A percentile compares a stretch with the other conserved stretches of the same genome.
These are phyloP conservation scores for Akanthomyces lecanii DNA, from an alignment of 2,329 filamentous ascomycete species.

Conservation along the genomic window DNA sequence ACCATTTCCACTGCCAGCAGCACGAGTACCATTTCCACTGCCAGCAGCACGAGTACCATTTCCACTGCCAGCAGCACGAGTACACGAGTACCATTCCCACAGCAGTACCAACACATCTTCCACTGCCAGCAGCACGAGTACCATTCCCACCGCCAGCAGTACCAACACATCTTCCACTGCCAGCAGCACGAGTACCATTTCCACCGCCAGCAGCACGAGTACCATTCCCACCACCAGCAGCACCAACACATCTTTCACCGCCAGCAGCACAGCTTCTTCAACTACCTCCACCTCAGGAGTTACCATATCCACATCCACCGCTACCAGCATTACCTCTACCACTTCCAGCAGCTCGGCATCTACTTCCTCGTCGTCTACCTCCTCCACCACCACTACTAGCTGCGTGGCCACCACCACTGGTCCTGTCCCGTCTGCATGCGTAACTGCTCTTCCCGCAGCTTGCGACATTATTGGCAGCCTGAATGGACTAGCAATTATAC, in stretches of 20 bases:
- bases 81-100: not conserved
- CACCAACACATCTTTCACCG: not conserved
- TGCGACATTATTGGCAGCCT: not conserved
- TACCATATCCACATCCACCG: not conserved
- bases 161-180: not conserved
- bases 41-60: too few species aligned
- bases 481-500: not conserved
- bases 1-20: too few species aligned
- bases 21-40: too few species aligned
- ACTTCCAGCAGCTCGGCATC: too few species aligned
- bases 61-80: too few species aligned
- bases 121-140: not conserved
- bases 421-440: constrained; percentile 3
- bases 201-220: too few species aligned
- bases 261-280: too few species aligned
- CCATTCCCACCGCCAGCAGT: too few species aligned
- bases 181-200: too few species aligned
- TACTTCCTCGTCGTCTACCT: too few species aligned
- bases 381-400: not conserved
- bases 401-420: not conserved
- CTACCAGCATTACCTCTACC: not conserved
- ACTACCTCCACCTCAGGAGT: too few species aligned
- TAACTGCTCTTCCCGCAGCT: not conserved
- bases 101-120: not conserved
- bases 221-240: too few species aligned